Base-by-base conservation (phyloP, 257 asterid species). In the Capsicum pubescens region DNA sequence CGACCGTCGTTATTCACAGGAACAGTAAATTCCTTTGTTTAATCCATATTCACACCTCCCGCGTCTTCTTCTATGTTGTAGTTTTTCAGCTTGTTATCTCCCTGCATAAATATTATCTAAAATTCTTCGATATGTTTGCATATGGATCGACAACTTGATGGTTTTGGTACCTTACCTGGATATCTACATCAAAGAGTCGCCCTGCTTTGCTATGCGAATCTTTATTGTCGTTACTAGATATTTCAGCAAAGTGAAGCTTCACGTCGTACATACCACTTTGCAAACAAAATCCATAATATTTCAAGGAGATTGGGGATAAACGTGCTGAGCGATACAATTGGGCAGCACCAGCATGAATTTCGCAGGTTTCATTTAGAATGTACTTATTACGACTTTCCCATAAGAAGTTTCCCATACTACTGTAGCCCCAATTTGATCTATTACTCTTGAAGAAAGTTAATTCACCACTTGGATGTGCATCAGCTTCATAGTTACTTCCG, bases 221-320 rank as follows among this genome's bases (percentile, higher is more conserved):
- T 39, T 39, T n/a, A 17, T 10, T 5, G 2, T 16, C 9, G 36
- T 64, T 52, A 58, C 70, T 82, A 2, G 74, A 82, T 63, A 85
- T 83, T 57, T 87, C 87, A 32, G 87, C 87, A 63, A 87, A 87
- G 59, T 85, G 86, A 80, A 87, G 90, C 52, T 1, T 83, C 35
- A 87, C 86, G 0, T 44, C 72, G 48, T 87, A 87, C 0, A 0
- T 6, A 39, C 39, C 86, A 39, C 55, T 72, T 21, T 15, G 81
- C 48, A 87, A 52, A 69, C 90, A 87, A 85, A 83, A 83, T 32
- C 88, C 90, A 42, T 78, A 87, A 35, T 87, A 87, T 69, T 85
- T 87, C 85, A 87, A 81, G 15, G 90, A 87, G 81, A 85, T 58
- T 26, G 88, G 86, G 69, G 85, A 17, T 48, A 72, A 35, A 13